Conservation (phyloP, 2,329 filamentous ascomycete genomes). For the Aspergillus niger region DNA sequence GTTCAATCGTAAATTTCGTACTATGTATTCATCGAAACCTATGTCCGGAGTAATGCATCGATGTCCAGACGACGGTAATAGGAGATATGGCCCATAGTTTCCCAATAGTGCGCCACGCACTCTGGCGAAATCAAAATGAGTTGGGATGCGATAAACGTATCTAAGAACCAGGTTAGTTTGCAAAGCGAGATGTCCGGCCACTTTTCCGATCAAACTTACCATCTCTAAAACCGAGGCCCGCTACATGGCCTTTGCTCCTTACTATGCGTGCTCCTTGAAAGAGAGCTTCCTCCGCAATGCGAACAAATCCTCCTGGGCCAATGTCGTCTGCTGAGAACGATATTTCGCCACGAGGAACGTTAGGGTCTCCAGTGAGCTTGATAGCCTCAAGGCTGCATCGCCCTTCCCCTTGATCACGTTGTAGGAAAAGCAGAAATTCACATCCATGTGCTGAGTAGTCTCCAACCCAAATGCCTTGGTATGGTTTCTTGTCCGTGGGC, state of each 20-base stretch:
- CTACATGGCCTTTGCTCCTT: slow-evolving; percentile 74
- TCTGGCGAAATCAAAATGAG: slow-evolving; percentile 79
- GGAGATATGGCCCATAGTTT: slow-evolving; percentile 51
- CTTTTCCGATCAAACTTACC: slow-evolving; percentile 57
- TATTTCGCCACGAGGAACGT: slow-evolving; percentile 82
- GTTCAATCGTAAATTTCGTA: slow-evolving; percentile 13
- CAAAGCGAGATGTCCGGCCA: background rate
- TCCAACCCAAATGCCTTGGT: slow-evolving; percentile 87
- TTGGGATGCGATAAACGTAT: slow-evolving; percentile 68
- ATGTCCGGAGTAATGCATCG: slow-evolving; percentile 39
- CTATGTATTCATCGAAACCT: slow-evolving; percentile 6
- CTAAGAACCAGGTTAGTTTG: slow-evolving; percentile 23
- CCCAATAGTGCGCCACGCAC: slow-evolving; percentile 79
- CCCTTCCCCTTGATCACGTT: slow-evolving; percentile 56
- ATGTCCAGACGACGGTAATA: slow-evolving; percentile 49
- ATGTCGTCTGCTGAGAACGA: slow-evolving; percentile 82
- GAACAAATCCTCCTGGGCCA: slow-evolving; percentile 63
- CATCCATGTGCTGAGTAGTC: slow-evolving; percentile 87
- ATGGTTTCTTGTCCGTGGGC: slow-evolving; percentile 77
- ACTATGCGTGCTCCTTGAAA: slow-evolving; percentile 78
- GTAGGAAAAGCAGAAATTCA: slow-evolving; percentile 82
- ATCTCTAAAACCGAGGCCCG: slow-evolving; percentile 67
- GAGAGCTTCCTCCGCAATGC: slow-evolving; percentile 63
- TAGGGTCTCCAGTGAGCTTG: slow-evolving; percentile 89
- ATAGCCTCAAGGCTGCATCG: slow-evolving; percentile 75